Conservation (phyloP, 345 rosid species). For the Ailanthus altissimus region DNA sequence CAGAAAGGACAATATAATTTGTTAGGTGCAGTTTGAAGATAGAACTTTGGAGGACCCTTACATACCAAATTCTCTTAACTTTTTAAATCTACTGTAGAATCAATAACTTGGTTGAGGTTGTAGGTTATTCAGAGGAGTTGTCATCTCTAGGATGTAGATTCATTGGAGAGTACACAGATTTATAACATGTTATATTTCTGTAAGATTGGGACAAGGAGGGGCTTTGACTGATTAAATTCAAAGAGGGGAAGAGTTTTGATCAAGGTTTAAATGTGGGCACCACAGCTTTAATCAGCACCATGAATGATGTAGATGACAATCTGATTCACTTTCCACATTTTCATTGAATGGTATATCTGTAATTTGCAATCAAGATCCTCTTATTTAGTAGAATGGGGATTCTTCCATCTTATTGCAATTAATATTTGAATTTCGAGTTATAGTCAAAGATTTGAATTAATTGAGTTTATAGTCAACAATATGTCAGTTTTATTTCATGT, state of each 20-base stretch:
- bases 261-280: not conserved
- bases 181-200: not conserved
- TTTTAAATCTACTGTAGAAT: not conserved
- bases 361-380: not conserved
- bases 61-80: not conserved
- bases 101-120: not conserved
- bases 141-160: not conserved
- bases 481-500: not conserved
- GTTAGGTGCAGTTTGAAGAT: not conserved
- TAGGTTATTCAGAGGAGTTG: not conserved
- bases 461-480: not conserved
- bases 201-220: not conserved
- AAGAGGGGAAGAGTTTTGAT: not conserved
- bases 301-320: not conserved
- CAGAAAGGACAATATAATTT: not conserved
- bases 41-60: not conserved
- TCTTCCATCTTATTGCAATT: not conserved
- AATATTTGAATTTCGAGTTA: not conserved
- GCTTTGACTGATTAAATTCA: not conserved
- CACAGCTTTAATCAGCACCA: not conserved
- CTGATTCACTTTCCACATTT: too few species aligned
- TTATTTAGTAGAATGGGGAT: not conserved
- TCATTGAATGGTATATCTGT: not conserved
- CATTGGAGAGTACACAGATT: not conserved
- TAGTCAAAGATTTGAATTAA: not conserved